Percentiles rank a stretch among this genome's conserved stretches.
phyloP scores from a whole-genome alignment of 2,329 filamentous ascomycete species.

The Clonostachys chloroleuca region DNA sequence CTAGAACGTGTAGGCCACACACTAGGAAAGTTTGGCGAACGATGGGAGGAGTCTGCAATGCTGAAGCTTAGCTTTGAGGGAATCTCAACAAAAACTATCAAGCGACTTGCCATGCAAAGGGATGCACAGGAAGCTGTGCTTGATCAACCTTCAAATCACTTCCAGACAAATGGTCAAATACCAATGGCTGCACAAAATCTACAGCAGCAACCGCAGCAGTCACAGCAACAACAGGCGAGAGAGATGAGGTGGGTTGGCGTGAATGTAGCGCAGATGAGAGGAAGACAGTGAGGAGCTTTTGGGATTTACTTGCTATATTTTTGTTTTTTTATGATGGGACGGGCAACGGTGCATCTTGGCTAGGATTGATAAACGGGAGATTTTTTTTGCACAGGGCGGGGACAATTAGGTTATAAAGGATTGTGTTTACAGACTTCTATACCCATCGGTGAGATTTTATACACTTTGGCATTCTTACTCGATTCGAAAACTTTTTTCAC shows the following conservation, averaged over 20 bases:
- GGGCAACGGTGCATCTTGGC: too few species aligned
- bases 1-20: conserved; percentile 49
- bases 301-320: too few species aligned
- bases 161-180: conserved; percentile 10
- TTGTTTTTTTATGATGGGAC: too few species aligned
- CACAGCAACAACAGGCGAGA: conserved; percentile 21
- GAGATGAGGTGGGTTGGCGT: conserved; percentile 37
- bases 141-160: conserved; percentile 17
- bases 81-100: conserved; percentile 37
- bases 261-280: conserved; percentile 33
- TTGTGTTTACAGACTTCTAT: too few species aligned
- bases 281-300: too few species aligned
- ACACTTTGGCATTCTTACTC: too few species aligned
- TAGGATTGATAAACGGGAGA: too few species aligned
- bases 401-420: too few species aligned
- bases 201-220: conserved; percentile 10
- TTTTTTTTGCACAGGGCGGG: not conserved
- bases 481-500: too few species aligned
- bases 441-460: too few species aligned
- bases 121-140: conserved; percentile 20
- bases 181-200: conserved; percentile 17
- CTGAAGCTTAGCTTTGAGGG: conserved; percentile 49
- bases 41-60: conserved; percentile 53
- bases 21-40: conserved; percentile 50
- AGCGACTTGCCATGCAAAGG: conserved; percentile 33